A percentile compares a stretch with the other conserved stretches of the same genome.
Evolutionary conservation across 495 filamentous ascomycete species (phyloP).

Genomic region (Penicillium maclennaniae): DNA sequence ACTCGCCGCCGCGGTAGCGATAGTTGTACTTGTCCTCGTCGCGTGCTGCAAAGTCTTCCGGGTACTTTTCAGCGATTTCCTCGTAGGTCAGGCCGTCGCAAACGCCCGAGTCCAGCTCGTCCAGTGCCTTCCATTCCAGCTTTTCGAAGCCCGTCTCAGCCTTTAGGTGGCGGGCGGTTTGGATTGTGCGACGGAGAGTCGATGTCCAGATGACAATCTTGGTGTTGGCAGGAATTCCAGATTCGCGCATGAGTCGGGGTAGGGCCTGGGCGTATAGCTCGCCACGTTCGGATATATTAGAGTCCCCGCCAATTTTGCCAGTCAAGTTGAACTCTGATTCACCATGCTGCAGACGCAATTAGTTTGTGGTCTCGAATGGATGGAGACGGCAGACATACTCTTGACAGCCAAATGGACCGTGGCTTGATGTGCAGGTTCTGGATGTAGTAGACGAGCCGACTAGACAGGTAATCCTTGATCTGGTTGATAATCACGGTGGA

Average conservation of each 20-base stretch:
- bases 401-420: conserved; percentile 94
- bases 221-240: conserved; percentile 68
- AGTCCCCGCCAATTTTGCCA: conserved; percentile 89
- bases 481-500: conserved; percentile 94
- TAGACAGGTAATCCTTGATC: conserved; percentile 94
- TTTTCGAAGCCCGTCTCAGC: conserved; percentile 70
- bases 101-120: conserved; percentile 93
- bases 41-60: conserved; percentile 88
- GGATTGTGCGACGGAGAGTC: conserved; percentile 86
- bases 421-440: conserved; percentile 98
- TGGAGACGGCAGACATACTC: conserved; percentile 54
- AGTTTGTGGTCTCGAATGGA: neutral
- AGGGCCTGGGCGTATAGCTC: conserved; percentile 79
- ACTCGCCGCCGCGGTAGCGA: conserved; percentile 94
- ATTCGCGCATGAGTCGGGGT: conserved; percentile 74
- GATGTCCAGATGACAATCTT: conserved; percentile 96
- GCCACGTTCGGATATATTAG: conserved; percentile 79
- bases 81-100: conserved; percentile 95
- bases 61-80: conserved; percentile 84
- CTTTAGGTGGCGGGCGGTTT: conserved; percentile 75
- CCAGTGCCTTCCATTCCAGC: conserved; percentile 96
- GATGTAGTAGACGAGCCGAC: conserved; percentile 92
- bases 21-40: conserved; percentile 99
- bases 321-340: conserved; percentile 87
- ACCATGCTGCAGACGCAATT: conserved; percentile 60